phyloP scores from a whole-genome alignment of 768 basidiomycete species.

The Sarcodon aspratus region DNA sequence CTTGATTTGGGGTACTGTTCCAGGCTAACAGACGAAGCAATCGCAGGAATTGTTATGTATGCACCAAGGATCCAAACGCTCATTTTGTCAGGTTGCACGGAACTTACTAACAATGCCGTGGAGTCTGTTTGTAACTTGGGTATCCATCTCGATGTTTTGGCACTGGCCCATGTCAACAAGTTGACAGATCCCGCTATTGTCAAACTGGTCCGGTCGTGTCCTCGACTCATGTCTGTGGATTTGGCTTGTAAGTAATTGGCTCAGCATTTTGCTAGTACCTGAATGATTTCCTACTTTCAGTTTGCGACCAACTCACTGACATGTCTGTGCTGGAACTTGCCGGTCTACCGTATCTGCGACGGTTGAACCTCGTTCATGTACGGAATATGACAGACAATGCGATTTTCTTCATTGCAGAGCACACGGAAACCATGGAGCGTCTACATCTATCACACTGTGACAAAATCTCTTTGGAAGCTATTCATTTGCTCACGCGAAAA shows the following conservation, averaged over 20 bases:
- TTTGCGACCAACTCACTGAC: slow-evolving; percentile 78
- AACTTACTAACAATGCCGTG: slow-evolving; percentile 63
- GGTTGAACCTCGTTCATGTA: slow-evolving; percentile 73
- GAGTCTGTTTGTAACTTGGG: slow-evolving; percentile 61
- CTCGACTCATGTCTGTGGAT: slow-evolving; percentile 71
- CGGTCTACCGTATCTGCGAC: slow-evolving; percentile 52
- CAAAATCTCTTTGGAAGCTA: slow-evolving; percentile 61
- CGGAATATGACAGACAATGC: slow-evolving; percentile 79
- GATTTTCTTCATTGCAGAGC: slow-evolving; percentile 66
- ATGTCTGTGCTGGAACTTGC: slow-evolving; percentile 76
- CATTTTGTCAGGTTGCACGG: slow-evolving; percentile 65
- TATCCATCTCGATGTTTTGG: slow-evolving; percentile 65
- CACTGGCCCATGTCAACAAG: slow-evolving; percentile 67
- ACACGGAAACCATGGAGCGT: slow-evolving; percentile 58
- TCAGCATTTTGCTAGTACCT: slow-evolving; percentile 2
- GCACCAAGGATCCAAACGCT: slow-evolving; percentile 70
- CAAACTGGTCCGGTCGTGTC: slow-evolving; percentile 57
- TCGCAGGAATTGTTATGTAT: slow-evolving; percentile 66
- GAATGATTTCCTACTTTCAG: slow-evolving; percentile 24
- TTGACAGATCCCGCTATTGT: slow-evolving; percentile 74
- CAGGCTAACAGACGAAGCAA: slow-evolving; percentile 59
- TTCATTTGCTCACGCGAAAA: slow-evolving; percentile 56
- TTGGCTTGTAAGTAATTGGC: slow-evolving; percentile 58
- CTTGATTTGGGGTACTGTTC: slow-evolving; percentile 70
- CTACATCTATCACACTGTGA: slow-evolving; percentile 85